Evolutionary conservation across 2,329 filamentous ascomycete genomes (phyloP).

Genomic region (Zymoseptoria tritici): DNA sequence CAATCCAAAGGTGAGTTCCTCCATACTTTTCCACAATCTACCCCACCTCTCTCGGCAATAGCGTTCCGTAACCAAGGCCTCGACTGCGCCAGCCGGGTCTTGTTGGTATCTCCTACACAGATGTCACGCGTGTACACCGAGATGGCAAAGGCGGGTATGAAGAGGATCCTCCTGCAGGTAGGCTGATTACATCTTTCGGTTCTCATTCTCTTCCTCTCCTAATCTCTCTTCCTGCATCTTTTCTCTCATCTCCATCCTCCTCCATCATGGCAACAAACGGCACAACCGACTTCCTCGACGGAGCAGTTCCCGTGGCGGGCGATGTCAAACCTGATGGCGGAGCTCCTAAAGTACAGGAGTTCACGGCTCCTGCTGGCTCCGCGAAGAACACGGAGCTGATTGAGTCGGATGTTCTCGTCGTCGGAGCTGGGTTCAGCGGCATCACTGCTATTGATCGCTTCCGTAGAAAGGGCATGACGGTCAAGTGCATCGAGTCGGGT

Average conservation of each 20-base stretch:
- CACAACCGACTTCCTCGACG: constrained; percentile 8
- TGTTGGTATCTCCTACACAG: background rate
- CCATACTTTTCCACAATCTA: background rate
- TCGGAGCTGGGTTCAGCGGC: constrained; percentile 38
- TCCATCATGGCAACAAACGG: constrained; percentile 2
- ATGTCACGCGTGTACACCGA: background rate
- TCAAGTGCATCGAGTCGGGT: constrained; percentile 32
- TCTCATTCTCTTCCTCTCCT: background rate
- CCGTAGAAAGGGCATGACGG: constrained; percentile 26
- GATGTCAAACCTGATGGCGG: constrained; percentile 4
- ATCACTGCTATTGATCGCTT: constrained; percentile 33
- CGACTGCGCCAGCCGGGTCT: background rate
- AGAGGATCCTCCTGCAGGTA: background rate
- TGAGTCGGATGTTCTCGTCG: constrained; percentile 21
- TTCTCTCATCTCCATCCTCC: background rate
- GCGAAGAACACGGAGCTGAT: constrained; percentile 4
- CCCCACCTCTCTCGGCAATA: background rate
- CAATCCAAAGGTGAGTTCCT: background rate
- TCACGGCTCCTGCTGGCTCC: constrained; percentile 1
- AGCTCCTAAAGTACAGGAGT: constrained; percentile 7
- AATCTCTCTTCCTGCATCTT: background rate
- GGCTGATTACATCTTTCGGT: background rate
- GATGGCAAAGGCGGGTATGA: background rate
- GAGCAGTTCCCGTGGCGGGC: constrained; percentile 8
- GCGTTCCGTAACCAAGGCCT: background rate